Conservation (phyloP, 768 basidiomycete species). For the Auricularia auricula-judae region DNA sequence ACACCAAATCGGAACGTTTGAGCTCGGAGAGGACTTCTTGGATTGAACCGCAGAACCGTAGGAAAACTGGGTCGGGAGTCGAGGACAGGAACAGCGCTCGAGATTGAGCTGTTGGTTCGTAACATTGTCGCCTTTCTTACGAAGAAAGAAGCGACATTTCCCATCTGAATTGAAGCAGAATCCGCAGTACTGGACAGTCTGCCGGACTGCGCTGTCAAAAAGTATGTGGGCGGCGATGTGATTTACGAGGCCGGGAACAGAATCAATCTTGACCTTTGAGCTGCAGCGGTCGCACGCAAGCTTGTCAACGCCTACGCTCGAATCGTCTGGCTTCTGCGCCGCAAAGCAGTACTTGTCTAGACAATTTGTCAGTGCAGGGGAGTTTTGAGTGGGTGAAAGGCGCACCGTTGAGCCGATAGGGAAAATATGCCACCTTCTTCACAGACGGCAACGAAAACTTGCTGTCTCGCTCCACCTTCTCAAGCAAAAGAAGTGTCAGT, state of each 20-base stretch:
- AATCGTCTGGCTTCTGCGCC: neutral
- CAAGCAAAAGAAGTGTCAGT: neutral
- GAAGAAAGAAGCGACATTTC: neutral
- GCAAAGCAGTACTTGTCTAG: neutral
- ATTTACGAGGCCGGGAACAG: neutral
- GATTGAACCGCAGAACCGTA: no score
- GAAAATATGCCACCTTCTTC: no score
- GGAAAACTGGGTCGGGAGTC: no score
- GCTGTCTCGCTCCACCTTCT: neutral
- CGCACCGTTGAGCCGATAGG: no score
- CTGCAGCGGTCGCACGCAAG: neutral
- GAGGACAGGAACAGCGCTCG: no score
- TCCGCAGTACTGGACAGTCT: neutral
- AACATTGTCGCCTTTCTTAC: neutral
- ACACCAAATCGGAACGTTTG: no score
- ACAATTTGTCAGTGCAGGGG: no score
- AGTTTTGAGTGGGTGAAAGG: no score
- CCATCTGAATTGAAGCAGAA: neutral
- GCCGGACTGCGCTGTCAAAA: neutral
- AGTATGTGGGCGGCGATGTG: neutral
- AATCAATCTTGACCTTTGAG: neutral
- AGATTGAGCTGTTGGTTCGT: no score
- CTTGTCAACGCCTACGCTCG: neutral
- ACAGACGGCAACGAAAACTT: no score
- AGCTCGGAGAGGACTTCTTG: no score